A percentile compares a stretch with the other conserved stretches of the same genome.
These are phyloP conservation scores for Iris pallida DNA, from an alignment of 116 monocot species.

Conservation along the genomic window DNA sequence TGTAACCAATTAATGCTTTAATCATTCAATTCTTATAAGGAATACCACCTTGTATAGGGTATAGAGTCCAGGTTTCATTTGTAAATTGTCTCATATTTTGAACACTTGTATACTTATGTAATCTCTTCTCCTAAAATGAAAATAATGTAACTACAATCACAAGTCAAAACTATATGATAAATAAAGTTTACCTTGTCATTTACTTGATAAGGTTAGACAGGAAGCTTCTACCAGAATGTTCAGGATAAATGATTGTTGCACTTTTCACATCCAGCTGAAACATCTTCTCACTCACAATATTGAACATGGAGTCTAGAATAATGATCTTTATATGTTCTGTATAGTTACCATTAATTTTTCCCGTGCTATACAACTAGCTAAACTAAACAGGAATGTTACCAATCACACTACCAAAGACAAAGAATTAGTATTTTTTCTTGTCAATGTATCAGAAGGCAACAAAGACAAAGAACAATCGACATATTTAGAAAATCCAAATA, in stretches of 20 bases:
- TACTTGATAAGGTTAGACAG: slow-evolving; percentile 51
- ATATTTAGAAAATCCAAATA: no score
- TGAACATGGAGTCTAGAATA: slow-evolving; percentile 55
- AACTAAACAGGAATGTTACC: no score
- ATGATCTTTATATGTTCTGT: slow-evolving; percentile 41
- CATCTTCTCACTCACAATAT: slow-evolving; percentile 35
- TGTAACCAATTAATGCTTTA: background rate
- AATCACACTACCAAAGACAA: no score
- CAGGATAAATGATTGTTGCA: slow-evolving; percentile 52
- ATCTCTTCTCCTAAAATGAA: no score
- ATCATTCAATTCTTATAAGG: background rate
- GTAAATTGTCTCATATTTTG: background rate
- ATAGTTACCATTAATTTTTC: slow-evolving; percentile 58
- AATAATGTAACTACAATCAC: background rate
- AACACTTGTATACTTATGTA: background rate
- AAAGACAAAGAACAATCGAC: no score
- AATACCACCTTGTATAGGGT: background rate
- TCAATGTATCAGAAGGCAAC: no score
- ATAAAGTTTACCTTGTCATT: slow-evolving; percentile 55
- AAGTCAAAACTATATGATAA: background rate
- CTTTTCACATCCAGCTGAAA: slow-evolving; percentile 39
- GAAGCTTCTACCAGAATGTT: slow-evolving; percentile 66
- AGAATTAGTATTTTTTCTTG: no score
- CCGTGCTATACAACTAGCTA: no score
- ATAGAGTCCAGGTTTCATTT: background rate